Base-by-base conservation (phyloP, 371 early-diverging fungal genomes). In the Nematocida sp. region DNA sequence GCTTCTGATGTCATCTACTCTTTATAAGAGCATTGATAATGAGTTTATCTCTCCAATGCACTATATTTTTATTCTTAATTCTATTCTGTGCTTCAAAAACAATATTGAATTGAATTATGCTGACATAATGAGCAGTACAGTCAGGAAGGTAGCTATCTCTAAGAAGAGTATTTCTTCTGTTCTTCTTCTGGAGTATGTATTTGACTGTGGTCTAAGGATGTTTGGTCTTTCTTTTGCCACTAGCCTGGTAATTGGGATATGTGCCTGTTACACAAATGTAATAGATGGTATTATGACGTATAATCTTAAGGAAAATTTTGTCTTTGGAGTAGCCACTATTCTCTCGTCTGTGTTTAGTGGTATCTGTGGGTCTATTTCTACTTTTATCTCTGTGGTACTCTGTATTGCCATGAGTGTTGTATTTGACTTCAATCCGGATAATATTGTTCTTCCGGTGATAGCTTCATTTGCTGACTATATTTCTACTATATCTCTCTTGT, bases 41-140 rank as follows among this genome's bases (percentile, higher is more conserved):
- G 25, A n/a, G 23, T 38, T 27, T 17, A 49, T 67, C 5, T 3
- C 32, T 23, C 48, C 53, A 21, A 78, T 77, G 60, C 84, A 82
- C 15, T 45, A 82, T 17, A 27, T 84, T 34, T 63, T 84, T n/a
- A 38, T 76, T 46, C 52, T 78, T n/a, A 82, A 58, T 51, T 84
- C 82, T 60, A 79, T 84, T 32, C 53, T 82, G 49, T 74, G 65
- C 60, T 84, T 84, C 62, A 84, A 82, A 62, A 82, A 82, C 34
- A 84, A 82, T 63, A 76, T 78, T 27, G 84, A 84, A 58, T 51
- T 82, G 5, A 75, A 78, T 23, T 81, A 78, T 70, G 80, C 82
- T 1, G 74, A 70, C 41, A 60, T 55, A 17, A 70, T 70, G 74
- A 70, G 74, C 43, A 70, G 74, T 32, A 25, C 61, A 21, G 37